A percentile compares a stretch with the other conserved stretches of the same genome.
These are phyloP conservation scores for Colletotrichum plurivorum DNA, from an alignment of 2,329 filamentous ascomycete species.

Conservation along the genomic window DNA sequence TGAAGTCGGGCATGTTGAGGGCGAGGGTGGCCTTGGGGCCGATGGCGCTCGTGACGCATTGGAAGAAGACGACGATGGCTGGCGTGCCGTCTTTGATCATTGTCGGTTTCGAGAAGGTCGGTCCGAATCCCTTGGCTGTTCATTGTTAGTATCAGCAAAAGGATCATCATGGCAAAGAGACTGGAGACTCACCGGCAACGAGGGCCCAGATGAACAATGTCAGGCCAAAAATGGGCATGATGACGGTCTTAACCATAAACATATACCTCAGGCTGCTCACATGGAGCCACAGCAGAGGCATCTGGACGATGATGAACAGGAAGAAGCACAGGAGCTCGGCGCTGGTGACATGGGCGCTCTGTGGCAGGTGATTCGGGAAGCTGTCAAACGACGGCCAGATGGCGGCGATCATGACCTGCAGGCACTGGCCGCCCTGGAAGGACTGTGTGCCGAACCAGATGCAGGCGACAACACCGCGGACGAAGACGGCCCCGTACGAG, in stretches of 20 bases:
- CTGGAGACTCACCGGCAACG: conserved; percentile 22
- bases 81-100: conserved; percentile 39
- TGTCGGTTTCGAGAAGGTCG: conserved; percentile 42
- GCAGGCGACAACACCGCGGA: conserved; percentile 52
- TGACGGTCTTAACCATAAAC: conserved; percentile 44
- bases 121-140: conserved; percentile 40
- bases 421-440: conserved; percentile 47
- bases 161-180: too few species aligned
- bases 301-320: conserved; percentile 46
- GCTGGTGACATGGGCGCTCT: conserved; percentile 51
- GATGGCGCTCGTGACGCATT: conserved; percentile 44
- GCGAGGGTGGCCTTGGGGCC: conserved; percentile 41
- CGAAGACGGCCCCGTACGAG: conserved; percentile 49
- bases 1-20: conserved; percentile 43
- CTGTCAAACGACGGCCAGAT: conserved; percentile 58
- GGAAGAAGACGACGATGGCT: conserved; percentile 42
- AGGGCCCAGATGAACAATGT: conserved; percentile 44
- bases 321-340: conserved; percentile 43
- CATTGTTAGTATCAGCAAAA: neutral
- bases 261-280: conserved; percentile 37
- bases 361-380: conserved; percentile 58
- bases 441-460: conserved; percentile 55
- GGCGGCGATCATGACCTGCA: conserved; percentile 51
- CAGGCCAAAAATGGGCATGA: conserved; percentile 42
- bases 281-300: conserved; percentile 44